Evolutionary conservation across 202 grass and related monocot species (phyloP).

Genomic region (Zizania palustris): DNA sequence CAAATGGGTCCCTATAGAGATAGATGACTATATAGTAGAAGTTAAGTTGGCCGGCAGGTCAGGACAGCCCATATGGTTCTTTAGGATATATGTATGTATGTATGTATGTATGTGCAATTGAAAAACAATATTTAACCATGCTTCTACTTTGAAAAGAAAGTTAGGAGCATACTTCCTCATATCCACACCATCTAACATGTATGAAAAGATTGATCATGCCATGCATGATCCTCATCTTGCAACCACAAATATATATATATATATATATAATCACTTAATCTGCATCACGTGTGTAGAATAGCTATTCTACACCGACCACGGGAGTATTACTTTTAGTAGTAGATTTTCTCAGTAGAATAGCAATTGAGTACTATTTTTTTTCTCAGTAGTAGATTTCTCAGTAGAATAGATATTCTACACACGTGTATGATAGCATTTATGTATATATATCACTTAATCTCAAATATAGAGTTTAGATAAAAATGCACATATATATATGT

Average conservation of each 20-base stretch:
- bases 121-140: constrained; percentile 13
- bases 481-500: too few species aligned
- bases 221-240: constrained; percentile 8
- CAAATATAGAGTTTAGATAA: background rate
- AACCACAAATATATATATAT: too few species aligned
- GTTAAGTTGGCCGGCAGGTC: constrained; percentile 49
- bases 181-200: constrained; percentile 20
- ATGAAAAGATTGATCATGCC: constrained; percentile 11
- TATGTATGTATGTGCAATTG: background rate
- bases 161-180: constrained; percentile 42
- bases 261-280: constrained; percentile 9
- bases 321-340: too few species aligned
- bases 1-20: constrained; percentile 30
- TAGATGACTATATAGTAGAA: too few species aligned
- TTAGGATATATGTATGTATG: constrained; percentile 24
- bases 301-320: too few species aligned
- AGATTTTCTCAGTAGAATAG: too few species aligned
- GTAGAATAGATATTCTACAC: too few species aligned
- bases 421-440: too few species aligned
- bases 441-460: constrained; percentile 13
- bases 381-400: too few species aligned
- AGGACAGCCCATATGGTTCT: constrained; percentile 41
- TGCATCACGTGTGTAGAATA: too few species aligned
- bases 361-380: too few species aligned
- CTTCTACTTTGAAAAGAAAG: constrained; percentile 20